Base-by-base conservation (phyloP, 352 stramenopile species). In the Phytophthora fragariaefolia region DNA sequence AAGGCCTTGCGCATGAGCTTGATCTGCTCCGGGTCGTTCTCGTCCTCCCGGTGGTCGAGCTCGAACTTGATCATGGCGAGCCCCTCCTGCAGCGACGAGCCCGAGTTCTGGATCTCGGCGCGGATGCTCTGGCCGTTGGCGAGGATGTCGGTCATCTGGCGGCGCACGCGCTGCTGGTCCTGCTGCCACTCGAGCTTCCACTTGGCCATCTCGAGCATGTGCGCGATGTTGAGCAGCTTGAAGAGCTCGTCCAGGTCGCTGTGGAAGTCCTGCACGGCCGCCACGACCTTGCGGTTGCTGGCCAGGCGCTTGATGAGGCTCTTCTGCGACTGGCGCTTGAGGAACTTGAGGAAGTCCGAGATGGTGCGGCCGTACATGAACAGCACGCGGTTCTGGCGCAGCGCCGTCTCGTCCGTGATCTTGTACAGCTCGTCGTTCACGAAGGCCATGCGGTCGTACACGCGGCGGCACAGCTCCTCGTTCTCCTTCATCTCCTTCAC, bases 391-490 rank as follows among this genome's bases (percentile, higher is more conserved):
- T 63, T 75, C 24, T 77, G 30, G 12, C 65, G 73, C 32, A 80
- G 22, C 50, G 69, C 66, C 38, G 63, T 49, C 27, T 66, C 59
- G 55, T 74, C 66, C 53, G 62, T 22, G 56, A 77, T 67, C 59
- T 79, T 76, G 26, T 66, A 48, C 27, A 82, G 68, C 56, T 79
- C 74, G 34, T 68, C 66, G 32, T 54, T 40, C 48, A 82, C 55
- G 32, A 73, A 77, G 50, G 69, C 36, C 46, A 74, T 46, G 24
- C 66, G 66, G 27, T 70, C 23, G 30, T 65, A 61, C 24, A 74
- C 66, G 22, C 54, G 40, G 1, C 32, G 28, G 45, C 66, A 74
- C 20, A 63, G 47, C 18, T 66, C 54, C 49, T 69, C 53, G 66
- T 69, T 69, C 48, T 69, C 58, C 59, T 71, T 77, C 58, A 77